These are phyloP conservation scores for Venturia aucupariae DNA, from an alignment of 2,329 filamentous ascomycete genomes.

Conservation along the genomic window DNA sequence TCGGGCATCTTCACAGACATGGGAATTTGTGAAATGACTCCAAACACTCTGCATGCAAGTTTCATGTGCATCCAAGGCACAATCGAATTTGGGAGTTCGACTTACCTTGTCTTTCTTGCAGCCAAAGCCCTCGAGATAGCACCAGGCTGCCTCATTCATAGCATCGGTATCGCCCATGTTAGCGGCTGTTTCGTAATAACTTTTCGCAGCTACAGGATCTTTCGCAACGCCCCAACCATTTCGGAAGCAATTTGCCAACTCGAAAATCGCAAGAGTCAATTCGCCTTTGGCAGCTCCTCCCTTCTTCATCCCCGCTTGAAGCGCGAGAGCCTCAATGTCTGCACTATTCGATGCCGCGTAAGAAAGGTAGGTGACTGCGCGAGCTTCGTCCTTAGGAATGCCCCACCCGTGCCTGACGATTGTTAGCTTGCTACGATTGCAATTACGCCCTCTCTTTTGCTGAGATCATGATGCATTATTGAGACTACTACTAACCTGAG, in stretches of 20 bases:
- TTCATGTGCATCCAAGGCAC: background rate
- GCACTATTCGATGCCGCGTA: constrained; percentile 86
- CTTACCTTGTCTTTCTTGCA: constrained; percentile 97
- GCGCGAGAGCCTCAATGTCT: constrained; percentile 72
- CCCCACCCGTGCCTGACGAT: constrained; percentile 82
- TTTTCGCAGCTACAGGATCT: constrained; percentile 72
- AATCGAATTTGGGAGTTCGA: constrained; percentile 20
- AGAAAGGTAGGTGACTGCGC: constrained; percentile 75
- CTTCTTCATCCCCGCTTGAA: constrained; percentile 81
- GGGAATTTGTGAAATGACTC: background rate
- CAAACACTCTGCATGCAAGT: background rate
- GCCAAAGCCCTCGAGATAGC: constrained; percentile 92
- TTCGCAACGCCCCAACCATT: constrained; percentile 87
- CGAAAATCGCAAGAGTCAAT: constrained; percentile 90
- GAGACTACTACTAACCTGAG: constrained; percentile 4
- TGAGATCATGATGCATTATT: constrained; percentile 9
- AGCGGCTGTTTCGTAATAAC: constrained; percentile 97
- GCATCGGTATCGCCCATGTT: constrained; percentile 95
- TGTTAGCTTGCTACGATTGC: background rate
- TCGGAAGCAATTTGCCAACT: constrained; percentile 85
- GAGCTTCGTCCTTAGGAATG: constrained; percentile 59
- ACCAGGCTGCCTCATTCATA: constrained; percentile 96
- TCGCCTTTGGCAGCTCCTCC: constrained; percentile 94
- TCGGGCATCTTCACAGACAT: background rate
- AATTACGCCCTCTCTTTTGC: constrained; percentile 10